These are phyloP conservation scores for Marasmius oreades DNA, from an alignment of 1,284 basidiomycete genomes.

Conservation along the genomic window DNA sequence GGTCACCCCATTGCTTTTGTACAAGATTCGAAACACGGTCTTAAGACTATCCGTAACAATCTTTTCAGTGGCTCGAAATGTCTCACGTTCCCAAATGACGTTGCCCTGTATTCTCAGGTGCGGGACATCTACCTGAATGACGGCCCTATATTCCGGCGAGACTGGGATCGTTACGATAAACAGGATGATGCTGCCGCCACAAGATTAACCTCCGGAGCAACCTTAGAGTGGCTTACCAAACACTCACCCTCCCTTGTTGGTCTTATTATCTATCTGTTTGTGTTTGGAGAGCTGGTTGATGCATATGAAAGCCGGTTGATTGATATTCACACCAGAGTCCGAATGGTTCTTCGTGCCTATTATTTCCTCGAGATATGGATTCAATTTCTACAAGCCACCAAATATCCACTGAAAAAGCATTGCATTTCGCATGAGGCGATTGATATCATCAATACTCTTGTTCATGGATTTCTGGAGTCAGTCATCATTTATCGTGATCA, in stretches of 20 bases:
- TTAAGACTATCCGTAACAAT: constrained; percentile 32
- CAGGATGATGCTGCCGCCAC: constrained; percentile 41
- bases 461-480: constrained; percentile 28
- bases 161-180: constrained; percentile 33
- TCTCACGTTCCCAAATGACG: constrained; percentile 23
- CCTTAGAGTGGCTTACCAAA: constrained; percentile 16
- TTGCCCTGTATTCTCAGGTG: constrained; percentile 21
- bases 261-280: constrained; percentile 27
- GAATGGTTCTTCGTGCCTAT: constrained; percentile 28
- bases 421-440: constrained; percentile 31
- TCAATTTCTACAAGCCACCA: constrained; percentile 19
- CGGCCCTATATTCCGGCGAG: constrained; percentile 27
- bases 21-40: constrained; percentile 33
- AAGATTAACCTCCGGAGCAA: constrained; percentile 24
- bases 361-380: constrained; percentile 36
- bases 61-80: constrained; percentile 25
- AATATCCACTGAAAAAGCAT: constrained; percentile 21
- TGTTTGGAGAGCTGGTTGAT: constrained; percentile 33
- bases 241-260: constrained; percentile 20
- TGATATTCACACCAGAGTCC: constrained; percentile 24
- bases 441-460: constrained; percentile 27
- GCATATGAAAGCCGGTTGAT: constrained; percentile 30
- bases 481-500: constrained; percentile 33
- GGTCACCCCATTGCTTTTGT: constrained; percentile 20
- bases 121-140: constrained; percentile 15